phyloP scores from a whole-genome alignment of 202 grass and related monocot genomes.

The Eragrostis tef region DNA sequence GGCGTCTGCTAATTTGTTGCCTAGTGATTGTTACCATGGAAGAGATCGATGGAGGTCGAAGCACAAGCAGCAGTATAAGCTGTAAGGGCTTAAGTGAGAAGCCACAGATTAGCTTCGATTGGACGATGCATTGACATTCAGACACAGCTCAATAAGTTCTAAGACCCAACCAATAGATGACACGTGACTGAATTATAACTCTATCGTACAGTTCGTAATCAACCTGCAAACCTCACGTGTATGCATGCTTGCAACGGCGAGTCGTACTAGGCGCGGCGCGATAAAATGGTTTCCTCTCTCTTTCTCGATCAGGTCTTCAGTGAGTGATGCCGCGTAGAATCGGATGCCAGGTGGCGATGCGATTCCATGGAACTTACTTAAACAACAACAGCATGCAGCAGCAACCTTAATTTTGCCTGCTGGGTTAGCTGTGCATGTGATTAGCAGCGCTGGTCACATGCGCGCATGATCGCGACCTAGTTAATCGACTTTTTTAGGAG shows the following conservation, averaged over 20 bases:
- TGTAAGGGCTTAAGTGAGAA: neutral
- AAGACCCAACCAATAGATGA: neutral
- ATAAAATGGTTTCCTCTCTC: too few relatives aligned
- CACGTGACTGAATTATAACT: constrained; percentile 22
- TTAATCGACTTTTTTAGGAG: constrained; percentile 36
- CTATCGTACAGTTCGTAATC: neutral
- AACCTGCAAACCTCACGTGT: constrained; percentile 25
- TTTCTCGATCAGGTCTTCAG: too few relatives aligned
- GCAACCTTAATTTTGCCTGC: neutral
- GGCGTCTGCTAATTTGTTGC: neutral
- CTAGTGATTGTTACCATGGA: neutral
- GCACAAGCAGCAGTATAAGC: neutral
- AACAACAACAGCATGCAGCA: neutral
- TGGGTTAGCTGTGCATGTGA: constrained; percentile 30
- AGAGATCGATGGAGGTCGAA: constrained; percentile 1
- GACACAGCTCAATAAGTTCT: neutral
- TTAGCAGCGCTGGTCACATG: constrained; percentile 34
- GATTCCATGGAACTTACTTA: neutral
- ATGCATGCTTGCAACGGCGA: neutral
- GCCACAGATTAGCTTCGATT: neutral
- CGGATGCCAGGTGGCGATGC: constrained; percentile 11
- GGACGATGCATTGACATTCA: neutral
- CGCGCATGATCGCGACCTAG: constrained; percentile 34
- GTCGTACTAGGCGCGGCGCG: constrained; percentile 27
- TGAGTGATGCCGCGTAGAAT: neutral